phyloP scores from a whole-genome alignment of 2,329 filamentous ascomycete species.

The Bisporella sp. region DNA sequence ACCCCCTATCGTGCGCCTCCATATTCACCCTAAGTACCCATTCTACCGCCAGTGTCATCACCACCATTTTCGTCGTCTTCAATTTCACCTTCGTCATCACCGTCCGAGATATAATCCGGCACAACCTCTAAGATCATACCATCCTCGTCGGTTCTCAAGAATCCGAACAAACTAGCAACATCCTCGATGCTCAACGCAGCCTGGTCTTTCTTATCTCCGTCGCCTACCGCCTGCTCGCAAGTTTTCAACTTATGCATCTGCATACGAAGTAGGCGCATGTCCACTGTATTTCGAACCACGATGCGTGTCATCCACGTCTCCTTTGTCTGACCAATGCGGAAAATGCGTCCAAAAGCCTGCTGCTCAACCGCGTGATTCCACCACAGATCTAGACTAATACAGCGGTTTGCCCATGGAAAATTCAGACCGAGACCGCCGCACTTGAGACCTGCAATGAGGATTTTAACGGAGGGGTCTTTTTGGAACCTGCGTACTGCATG shows the following conservation, averaged over 20 bases:
- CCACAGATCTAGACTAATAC: conserved; percentile 35
- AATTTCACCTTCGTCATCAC: conserved; percentile 10
- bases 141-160: conserved; percentile 29
- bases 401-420: conserved; percentile 44
- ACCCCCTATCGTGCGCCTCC: no score
- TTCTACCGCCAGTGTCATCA: neutral
- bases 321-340: conserved; percentile 57
- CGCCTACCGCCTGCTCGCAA: conserved; percentile 29
- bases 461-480: conserved; percentile 28
- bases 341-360: conserved; percentile 56
- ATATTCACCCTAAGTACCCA: no score
- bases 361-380: conserved; percentile 39
- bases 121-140: conserved; percentile 23
- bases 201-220: conserved; percentile 8
- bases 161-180: conserved; percentile 39
- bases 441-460: conserved; percentile 49
- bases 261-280: conserved; percentile 46
- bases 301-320: conserved; percentile 53
- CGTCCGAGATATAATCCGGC: conserved; percentile 14
- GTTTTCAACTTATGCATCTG: conserved; percentile 48
- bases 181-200: conserved; percentile 26
- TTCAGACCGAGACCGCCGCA: conserved; percentile 50
- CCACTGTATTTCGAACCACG: conserved; percentile 47
- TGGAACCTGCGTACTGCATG: conserved; percentile 40
- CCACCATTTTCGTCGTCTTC: neutral